phyloP scores from a whole-genome alignment of 352 stramenopile genomes.

The Globisporangium camurandrum region DNA sequence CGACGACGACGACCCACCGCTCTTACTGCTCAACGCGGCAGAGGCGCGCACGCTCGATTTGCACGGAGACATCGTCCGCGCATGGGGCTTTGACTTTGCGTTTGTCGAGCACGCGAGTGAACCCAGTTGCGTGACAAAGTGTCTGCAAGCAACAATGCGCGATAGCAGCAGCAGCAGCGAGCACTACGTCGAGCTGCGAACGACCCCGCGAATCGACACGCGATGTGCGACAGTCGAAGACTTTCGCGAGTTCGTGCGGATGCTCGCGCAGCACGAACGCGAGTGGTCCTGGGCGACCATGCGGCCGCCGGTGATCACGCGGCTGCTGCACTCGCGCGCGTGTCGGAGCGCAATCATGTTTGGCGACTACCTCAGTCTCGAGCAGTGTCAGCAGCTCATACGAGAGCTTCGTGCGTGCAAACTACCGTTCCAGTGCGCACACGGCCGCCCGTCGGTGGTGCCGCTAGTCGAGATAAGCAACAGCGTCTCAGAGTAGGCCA shows the following conservation, averaged over 20 bases:
- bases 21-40: conserved; percentile 42
- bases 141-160: background rate
- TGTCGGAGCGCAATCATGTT: conserved; percentile 93
- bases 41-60: conserved; percentile 36
- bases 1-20: conserved; percentile 39
- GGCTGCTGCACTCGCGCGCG: conserved; percentile 80
- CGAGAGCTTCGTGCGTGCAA: conserved; percentile 63
- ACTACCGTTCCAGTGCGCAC: conserved; percentile 88
- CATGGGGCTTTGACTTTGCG: conserved; percentile 85
- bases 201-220: conserved; percentile 66
- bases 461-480: conserved; percentile 69
- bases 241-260: conserved; percentile 81
- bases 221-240: conserved; percentile 54
- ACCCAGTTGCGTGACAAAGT: background rate
- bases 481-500: too few relatives aligned
- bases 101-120: conserved; percentile 6
- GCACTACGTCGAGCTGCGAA: conserved; percentile 20
- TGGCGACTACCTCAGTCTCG: conserved; percentile 70
- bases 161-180: background rate
- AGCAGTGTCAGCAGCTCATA: conserved; percentile 68
- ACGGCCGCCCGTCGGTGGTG: conserved; percentile 84
- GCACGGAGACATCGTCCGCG: conserved; percentile 42
- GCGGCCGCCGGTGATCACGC: conserved; percentile 69
- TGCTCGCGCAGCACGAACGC: conserved; percentile 27
- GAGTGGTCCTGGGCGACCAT: conserved; percentile 20